Conservation (phyloP, 2,329 filamentous ascomycete species). For the Pyricularia pennisetigena region DNA sequence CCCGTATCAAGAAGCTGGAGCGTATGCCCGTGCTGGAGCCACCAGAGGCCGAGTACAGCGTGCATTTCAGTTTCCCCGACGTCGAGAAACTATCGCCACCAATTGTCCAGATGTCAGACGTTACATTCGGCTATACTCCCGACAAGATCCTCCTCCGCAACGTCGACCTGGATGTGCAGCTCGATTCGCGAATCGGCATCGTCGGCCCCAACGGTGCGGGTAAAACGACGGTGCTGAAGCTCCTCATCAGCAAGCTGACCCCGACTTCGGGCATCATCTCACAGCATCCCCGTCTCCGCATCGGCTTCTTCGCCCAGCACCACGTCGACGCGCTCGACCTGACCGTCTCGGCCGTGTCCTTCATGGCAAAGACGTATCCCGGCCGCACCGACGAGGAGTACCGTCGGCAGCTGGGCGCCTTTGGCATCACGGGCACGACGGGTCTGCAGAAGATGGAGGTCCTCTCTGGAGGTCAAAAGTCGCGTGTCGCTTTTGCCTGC, state of each 20-base stretch:
- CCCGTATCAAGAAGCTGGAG: slow-evolving; percentile 97
- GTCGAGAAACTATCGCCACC: slow-evolving; percentile 96
- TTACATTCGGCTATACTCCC: slow-evolving; percentile 77
- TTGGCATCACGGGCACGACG: slow-evolving; percentile 85
- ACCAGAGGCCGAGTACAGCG: slow-evolving; percentile 88
- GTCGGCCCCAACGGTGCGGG: slow-evolving; percentile 98
- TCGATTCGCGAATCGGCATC: slow-evolving; percentile 96
- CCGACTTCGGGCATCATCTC: slow-evolving; percentile 75
- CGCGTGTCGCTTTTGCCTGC: slow-evolving; percentile 96
- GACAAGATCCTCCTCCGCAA: slow-evolving; percentile 74
- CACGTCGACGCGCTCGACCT: slow-evolving; percentile 95
- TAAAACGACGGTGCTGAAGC: slow-evolving; percentile 94
- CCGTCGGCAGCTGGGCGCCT: slow-evolving; percentile 84
- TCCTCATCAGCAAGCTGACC: slow-evolving; percentile 80
- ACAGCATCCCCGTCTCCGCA: slow-evolving; percentile 74
- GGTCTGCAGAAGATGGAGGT: slow-evolving; percentile 93
- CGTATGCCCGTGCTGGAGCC: slow-evolving; percentile 87
- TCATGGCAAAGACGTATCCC: slow-evolving; percentile 89
- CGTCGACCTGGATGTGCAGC: slow-evolving; percentile 91
- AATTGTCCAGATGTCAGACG: slow-evolving; percentile 93
- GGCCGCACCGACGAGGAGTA: slow-evolving; percentile 95
- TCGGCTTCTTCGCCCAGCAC: slow-evolving; percentile 97
- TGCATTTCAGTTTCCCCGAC: slow-evolving; percentile 94
- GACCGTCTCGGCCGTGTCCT: slow-evolving; percentile 78
- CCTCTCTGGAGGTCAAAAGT: slow-evolving; percentile 95